Evolutionary conservation across 441 rosid genomes (phyloP), one percentile per base, ranked within the genome.

Genomic region (Adansonia gregorii): DNA sequence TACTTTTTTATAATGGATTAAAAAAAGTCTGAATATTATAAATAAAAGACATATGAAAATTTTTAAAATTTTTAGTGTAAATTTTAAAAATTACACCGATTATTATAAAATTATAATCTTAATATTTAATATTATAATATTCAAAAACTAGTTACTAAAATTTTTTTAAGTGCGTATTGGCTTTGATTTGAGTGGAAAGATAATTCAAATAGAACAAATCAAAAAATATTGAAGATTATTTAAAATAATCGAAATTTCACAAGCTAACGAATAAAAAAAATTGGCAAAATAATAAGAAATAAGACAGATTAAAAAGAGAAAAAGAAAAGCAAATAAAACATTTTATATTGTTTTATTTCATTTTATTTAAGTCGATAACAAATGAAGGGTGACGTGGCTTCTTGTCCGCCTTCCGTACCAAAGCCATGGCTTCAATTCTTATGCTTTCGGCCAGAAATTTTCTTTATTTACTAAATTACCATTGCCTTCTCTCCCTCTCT

Each of bases 351-450:
- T 27, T 27, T 51, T 3, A 4, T 41, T 14, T 67, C 48, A 20
- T 19, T 43, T 10, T 1, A 2, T 14, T 55, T 8, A 55, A 75
- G 63, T 51, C 15, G 78, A 27, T 68, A n/a, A 59, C 69, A 74
- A 51, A 76, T 24, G 17, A 72, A 41, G 9, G 72, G 73, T 67
- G 83, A 83, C 91, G 89, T 86, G 91, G 91, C 69, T 76, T n/a
- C 79, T 11, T 19, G 2, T 3, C 6, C 54, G 15, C 70, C 45
- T 45, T 54, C 22, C 76, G 35, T 76, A 39, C 58, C 56, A 31
- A 60, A 9, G 39, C 3, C 6, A 3, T 17, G 7, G 15, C 1
- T 15, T 12, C 0, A 19, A 69, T 5, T 49, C 20, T 11, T 22
- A 48, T 49, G 19, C 0, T 49, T 49, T 10, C 0, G 4, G 56